Base-by-base conservation (phyloP, 176 grass and related monocot species). In the Aechmea fasciata region DNA sequence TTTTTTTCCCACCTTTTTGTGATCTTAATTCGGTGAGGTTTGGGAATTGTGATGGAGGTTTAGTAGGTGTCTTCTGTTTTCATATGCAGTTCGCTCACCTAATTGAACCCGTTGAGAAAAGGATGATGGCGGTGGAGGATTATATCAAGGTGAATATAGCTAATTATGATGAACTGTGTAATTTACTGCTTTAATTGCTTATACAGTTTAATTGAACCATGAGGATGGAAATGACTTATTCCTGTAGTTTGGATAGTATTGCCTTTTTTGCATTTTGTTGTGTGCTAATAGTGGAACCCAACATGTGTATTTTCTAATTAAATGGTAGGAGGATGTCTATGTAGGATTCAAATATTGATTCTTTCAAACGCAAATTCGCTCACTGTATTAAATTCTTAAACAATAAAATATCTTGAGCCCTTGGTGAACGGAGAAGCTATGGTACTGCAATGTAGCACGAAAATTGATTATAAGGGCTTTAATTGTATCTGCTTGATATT, bases 71-170 rank as follows among this genome's bases (percentile, higher is more conserved):
- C 4, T 59, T 52, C 24, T 67, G 3, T 50, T 87, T 5, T 51
- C 29, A 3, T 55, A 2, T 70, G 14, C 28, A 90, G 87, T 76
- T 77, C 4, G 69, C 83, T 24, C 72, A 83, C 51, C 73, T 85
- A 54, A 90, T 90, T 22, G 76, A 90, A 14, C 83, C 87, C 0
- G 65, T 80, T 0, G 79, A 90, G 48, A 85, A 66, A 62, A 80
- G 83, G 69, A 83, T 85, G 69, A 77, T 68, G 76, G 79, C 83
- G 7, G 79, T 90, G 50, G 76, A 83, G 73, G 79, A 90, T 77
- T 85, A 77, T 69, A 90, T 90, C 49, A 83, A 90, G 87, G 87
- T 90, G 68, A 8, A 70, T 52, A 15, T 13, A 11, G 1, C 23
- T 20, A 11, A 13, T 48, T 66, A 28, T 66, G 24, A 28, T 41